Base-by-base conservation (phyloP, 2,329 filamentous ascomycete species). In the Diaporthe sp. region DNA sequence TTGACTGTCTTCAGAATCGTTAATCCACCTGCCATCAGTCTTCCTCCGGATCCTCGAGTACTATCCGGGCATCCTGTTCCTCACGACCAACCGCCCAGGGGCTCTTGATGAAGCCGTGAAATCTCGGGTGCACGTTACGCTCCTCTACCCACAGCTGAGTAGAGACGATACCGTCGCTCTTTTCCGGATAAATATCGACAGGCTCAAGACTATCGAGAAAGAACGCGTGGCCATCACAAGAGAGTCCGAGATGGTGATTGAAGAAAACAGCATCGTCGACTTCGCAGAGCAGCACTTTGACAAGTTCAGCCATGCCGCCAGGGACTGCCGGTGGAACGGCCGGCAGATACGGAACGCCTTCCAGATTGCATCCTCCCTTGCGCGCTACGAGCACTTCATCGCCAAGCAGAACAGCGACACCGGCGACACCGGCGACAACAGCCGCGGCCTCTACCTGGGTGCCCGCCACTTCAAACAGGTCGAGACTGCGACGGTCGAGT, bases 281-380 rank as follows among this genome's bases (percentile, higher is more conserved):
- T 76, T 76, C 20, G 74, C 74, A 1, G 22, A 15, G 15, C 10
- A 31, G 6, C 70, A 72, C 31, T 75, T 57, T 44, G 20, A 49
- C 10, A 51, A 28, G 1, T 25, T 37, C 20, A 28, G 4, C 25
- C 60, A 34, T 7, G 31, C 15, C 0, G 31, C 22, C 71, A 76
- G 78, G 25, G 80, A 81, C 74, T 68, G 25, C 34, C 55, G 60
- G 4, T 84, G 82, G 81, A 82, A 82, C 72, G 79, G 81, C 15
- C 78, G 82, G 31, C 83, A 84, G 80, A 84, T 83, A 76, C 79
- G 82, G 12, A 83, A 83, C 60, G 81, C 81, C 3, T 83, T 83
- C 77, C 81, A 83, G 78, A 82, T 82, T 74, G 79, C 82, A 25
- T 20, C 34, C 15, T 72, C 67, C 7, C 60, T 75, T 20, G 74